A percentile compares a stretch with the other conserved stretches of the same genome.
Evolutionary conservation across 2,329 filamentous ascomycete genomes (phyloP).

Genomic region (Xylaria sp.): DNA sequence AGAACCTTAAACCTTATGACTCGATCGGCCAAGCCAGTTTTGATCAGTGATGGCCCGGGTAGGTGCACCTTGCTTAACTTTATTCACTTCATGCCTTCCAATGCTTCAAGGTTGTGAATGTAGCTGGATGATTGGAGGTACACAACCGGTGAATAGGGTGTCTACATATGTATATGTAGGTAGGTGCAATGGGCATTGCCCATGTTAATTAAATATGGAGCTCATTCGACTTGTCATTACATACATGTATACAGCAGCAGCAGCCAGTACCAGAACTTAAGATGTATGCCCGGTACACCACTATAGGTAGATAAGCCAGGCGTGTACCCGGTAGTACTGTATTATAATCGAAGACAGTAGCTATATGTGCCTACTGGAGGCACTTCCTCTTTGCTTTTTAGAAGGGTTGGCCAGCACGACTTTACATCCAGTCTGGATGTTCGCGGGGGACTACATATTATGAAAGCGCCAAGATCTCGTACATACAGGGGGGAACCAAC

Average conservation of each 20-base stretch:
- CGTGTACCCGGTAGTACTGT: not conserved
- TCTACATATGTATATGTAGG: not conserved
- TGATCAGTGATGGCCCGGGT: too few relatives aligned
- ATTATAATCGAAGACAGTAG: not conserved
- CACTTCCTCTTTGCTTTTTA: not conserved
- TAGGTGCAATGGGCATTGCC: not conserved
- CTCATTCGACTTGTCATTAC: constrained; percentile 9
- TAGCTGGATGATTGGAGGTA: not conserved
- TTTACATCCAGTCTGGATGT: too few relatives aligned
- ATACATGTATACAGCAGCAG: not conserved
- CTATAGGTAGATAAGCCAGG: too few relatives aligned
- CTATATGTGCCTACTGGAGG: not conserved
- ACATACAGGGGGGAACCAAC: constrained; percentile 8
- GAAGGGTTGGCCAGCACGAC: not conserved
- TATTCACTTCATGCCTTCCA: not conserved
- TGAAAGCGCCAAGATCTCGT: not conserved
- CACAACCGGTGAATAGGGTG: too few relatives aligned
- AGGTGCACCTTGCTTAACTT: not conserved
- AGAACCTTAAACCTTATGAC: not conserved
- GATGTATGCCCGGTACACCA: too few relatives aligned
- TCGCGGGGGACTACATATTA: too few relatives aligned
- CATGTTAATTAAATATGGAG: constrained; percentile 20
- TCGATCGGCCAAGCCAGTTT: too few relatives aligned
- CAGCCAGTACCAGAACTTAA: not conserved
- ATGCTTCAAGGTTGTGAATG: not conserved